Evolutionary conservation across 2,329 filamentous ascomycete genomes (phyloP).

Genomic region (Fusarium sp.): DNA sequence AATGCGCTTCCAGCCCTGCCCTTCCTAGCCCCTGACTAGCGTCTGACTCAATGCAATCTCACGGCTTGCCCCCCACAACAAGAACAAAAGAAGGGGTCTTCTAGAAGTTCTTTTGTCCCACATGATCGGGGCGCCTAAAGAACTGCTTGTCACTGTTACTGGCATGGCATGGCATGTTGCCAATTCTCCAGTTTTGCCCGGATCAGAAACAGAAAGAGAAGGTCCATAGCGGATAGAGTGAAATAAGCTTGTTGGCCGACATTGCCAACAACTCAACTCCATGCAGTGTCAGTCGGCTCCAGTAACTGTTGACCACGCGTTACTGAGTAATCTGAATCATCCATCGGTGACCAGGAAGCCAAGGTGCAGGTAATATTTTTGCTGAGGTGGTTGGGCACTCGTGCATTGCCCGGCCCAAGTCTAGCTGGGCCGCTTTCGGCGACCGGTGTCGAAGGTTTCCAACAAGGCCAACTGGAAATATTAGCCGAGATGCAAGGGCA

Average conservation of each 20-base stretch:
- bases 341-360: slow-evolving; percentile 24
- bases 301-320: slow-evolving; percentile 29
- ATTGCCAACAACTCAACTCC: slow-evolving; percentile 11
- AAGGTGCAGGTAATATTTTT: slow-evolving; percentile 4
- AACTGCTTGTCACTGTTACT: slow-evolving; percentile 21
- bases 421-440: slow-evolving; percentile 31
- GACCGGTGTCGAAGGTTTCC: slow-evolving; percentile 2
- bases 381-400: slow-evolving; percentile 44
- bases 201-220: slow-evolving; percentile 32
- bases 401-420: slow-evolving; percentile 37
- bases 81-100: slow-evolving; percentile 29
- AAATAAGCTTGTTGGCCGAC: slow-evolving; percentile 18
- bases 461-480: slow-evolving; percentile 1
- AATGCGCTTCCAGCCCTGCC: slow-evolving; percentile 31
- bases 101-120: slow-evolving; percentile 39
- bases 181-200: slow-evolving; percentile 36
- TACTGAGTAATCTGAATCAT: slow-evolving; percentile 8
- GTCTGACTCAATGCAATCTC: slow-evolving; percentile 35
- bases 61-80: slow-evolving; percentile 25
- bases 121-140: slow-evolving; percentile 3
- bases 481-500: slow-evolving; percentile 12
- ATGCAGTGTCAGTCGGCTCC: not conserved
- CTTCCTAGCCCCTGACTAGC: slow-evolving; percentile 31
- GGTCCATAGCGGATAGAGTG: slow-evolving; percentile 20
- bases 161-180: not conserved